These are phyloP conservation scores for Conringia planisiliqua DNA, from an alignment of 345 rosid species.

Conservation along the genomic window DNA sequence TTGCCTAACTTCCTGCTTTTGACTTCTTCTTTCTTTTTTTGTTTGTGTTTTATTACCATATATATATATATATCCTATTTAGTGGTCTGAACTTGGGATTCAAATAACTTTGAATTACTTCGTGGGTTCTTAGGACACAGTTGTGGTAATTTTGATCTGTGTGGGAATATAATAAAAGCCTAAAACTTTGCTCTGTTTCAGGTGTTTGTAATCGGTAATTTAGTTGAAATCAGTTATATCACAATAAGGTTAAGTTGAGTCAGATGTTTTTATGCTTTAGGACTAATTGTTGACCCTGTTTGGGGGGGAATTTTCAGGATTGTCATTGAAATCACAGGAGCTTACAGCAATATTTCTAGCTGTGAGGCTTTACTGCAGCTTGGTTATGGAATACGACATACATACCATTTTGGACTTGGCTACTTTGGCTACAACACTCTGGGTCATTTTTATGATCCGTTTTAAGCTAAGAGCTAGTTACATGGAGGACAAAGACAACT, in stretches of 20 bases:
- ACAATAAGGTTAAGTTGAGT: not conserved
- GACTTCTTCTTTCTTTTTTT: not conserved
- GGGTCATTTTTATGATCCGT: conserved; percentile 99
- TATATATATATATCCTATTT: not conserved
- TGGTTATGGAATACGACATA: conserved; percentile 98
- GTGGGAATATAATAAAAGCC: not conserved
- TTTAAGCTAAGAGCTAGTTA: conserved; percentile 84
- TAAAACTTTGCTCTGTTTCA: not conserved
- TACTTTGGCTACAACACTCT: conserved; percentile 83
- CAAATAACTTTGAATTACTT: not conserved
- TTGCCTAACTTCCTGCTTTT: not conserved
- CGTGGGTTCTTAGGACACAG: not conserved
- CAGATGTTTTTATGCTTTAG: not conserved
- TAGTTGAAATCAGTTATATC: not conserved
- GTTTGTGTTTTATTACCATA: not conserved
- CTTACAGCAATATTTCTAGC: conserved; percentile 86
- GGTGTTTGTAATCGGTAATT: not conserved
- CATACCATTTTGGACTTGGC: conserved; percentile 92
- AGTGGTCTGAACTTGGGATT: not conserved
- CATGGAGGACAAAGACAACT: conserved; percentile 96
- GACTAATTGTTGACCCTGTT: not conserved
- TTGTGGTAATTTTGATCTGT: not conserved
- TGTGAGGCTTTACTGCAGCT: conserved; percentile 85
- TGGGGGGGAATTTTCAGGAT: conserved; percentile 51
- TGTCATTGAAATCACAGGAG: conserved; percentile 93